These are phyloP conservation scores for Colletotrichum sp. DNA, from an alignment of 2,329 filamentous ascomycete genomes.

Conservation along the genomic window DNA sequence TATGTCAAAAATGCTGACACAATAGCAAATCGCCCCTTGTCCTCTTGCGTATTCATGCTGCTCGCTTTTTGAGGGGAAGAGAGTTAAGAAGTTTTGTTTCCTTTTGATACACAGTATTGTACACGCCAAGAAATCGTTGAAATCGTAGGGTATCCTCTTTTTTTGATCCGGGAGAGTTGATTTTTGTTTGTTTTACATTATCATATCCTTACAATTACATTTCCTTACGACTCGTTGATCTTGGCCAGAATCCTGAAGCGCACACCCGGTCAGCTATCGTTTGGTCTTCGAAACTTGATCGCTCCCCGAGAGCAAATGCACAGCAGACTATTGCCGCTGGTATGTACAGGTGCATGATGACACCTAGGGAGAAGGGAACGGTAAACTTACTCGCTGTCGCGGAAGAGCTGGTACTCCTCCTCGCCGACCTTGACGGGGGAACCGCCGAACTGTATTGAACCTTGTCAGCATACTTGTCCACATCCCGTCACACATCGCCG, in stretches of 20 bases:
- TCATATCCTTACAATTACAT: not conserved
- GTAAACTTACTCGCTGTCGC: slow-evolving; percentile 90
- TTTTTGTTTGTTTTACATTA: not conserved
- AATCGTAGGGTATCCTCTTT: slow-evolving; percentile 30
- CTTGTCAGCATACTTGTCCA: not conserved
- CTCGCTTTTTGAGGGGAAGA: not conserved
- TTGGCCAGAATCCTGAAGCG: slow-evolving; percentile 85
- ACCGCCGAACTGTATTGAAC: slow-evolving; percentile 75
- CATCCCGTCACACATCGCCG: not conserved
- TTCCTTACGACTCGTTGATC: slow-evolving; percentile 80
- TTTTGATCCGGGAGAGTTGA: not conserved
- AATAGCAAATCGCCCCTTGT: not conserved
- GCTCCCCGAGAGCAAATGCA: too few species aligned
- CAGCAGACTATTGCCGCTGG: too few species aligned
- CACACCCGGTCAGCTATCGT: not conserved
- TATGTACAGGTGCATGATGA: not conserved
- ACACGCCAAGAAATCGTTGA: slow-evolving; percentile 23
- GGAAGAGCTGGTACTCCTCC: slow-evolving; percentile 94
- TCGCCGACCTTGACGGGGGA: slow-evolving; percentile 97
- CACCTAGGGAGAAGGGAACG: not conserved
- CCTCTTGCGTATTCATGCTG: not conserved
- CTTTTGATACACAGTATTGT: slow-evolving; percentile 35
- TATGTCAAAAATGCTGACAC: not conserved
- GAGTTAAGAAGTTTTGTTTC: slow-evolving; percentile 6
- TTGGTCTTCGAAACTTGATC: not conserved